phyloP scores from a whole-genome alignment of 2,329 filamentous ascomycete species.

The Cyphellophora europaea region DNA sequence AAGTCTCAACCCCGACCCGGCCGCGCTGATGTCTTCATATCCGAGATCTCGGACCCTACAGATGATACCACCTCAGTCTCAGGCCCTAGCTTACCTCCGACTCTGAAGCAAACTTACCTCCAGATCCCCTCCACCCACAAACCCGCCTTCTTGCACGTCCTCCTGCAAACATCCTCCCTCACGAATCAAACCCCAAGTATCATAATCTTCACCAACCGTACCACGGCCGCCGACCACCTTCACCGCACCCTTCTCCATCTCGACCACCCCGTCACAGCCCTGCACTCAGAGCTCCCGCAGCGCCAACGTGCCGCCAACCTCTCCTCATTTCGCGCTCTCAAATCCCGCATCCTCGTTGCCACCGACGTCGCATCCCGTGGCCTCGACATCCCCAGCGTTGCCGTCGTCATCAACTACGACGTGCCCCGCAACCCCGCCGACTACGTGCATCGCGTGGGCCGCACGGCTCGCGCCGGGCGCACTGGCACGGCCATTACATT shows the following conservation, averaged over 20 bases:
- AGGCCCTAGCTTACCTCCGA: slow-evolving; percentile 54
- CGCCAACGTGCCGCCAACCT: slow-evolving; percentile 79
- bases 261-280: slow-evolving; percentile 78
- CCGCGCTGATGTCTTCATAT: slow-evolving; percentile 73
- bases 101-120: slow-evolving; percentile 74
- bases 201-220: slow-evolving; percentile 94
- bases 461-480: slow-evolving; percentile 85
- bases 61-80: slow-evolving; percentile 47
- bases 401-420: slow-evolving; percentile 88
- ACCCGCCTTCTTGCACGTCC: slow-evolving; percentile 86
- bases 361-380: slow-evolving; percentile 92
- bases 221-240: slow-evolving; percentile 75
- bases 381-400: slow-evolving; percentile 89
- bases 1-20: slow-evolving; percentile 65
- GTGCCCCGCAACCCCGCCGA: slow-evolving; percentile 93
- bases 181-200: slow-evolving; percentile 47
- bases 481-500: slow-evolving; percentile 76
- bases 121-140: slow-evolving; percentile 86
- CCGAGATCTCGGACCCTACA: slow-evolving; percentile 64
- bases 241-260: slow-evolving; percentile 81
- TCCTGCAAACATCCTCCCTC: slow-evolving; percentile 42
- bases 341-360: slow-evolving; percentile 81
- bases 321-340: slow-evolving; percentile 79
- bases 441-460: slow-evolving; percentile 92
- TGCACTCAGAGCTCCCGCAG: slow-evolving; percentile 83